Base-by-base conservation (phyloP, 306 rosid genomes). In the Trifolium dubium region DNA sequence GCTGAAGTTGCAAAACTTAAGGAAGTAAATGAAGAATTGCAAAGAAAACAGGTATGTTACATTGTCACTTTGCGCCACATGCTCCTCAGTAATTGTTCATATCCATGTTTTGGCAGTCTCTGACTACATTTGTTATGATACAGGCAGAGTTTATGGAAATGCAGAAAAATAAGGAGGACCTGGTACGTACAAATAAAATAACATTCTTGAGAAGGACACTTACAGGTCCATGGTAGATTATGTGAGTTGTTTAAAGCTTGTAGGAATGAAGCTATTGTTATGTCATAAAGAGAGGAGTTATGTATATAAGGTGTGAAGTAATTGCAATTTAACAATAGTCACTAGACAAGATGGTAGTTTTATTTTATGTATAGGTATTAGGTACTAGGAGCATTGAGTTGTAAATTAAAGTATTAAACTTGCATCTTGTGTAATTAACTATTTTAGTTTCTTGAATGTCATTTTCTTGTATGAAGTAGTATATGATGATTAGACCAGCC, bases 191-290 rank as follows among this genome's bases (percentile, higher is more conserved):
- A 63, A 75, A 74, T 17, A 90, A 92, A 86, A 86, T 85, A 54
- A 88, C 49, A 43, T 87, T 91, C 85, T 83, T 94, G 81, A 85
- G 99, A 74, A 85, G 99, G 82, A 92, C 99, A 55, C 72, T 85
- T 59, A 94, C 99, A 2, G 98, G 97, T 10, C 99, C 97, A 8
- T 94, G 97, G 97, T 92, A 89, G 83, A 77, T 32, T 13, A 3
- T 43, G 46, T 69, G 60, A 67, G 54, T 75, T 55, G n/a, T 54
- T 67, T 44, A 50, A 51, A 47, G 65, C 67, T 75, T 67, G 64
- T 46, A 51, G 11, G 32, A 70, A 76, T 55, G 69, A 75, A 78
- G 80, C 18, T 54, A 60, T 34, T 74, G 63, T 51, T 51, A 51
- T 39, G 76, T 74, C 67, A 10, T 72, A 64, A 82, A 80, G 71